A percentile compares a stretch with the other conserved stretches of the same genome.
These are phyloP conservation scores for Phytophthora aleatoria DNA, from an alignment of 352 stramenopile genomes.

Conservation along the genomic window DNA sequence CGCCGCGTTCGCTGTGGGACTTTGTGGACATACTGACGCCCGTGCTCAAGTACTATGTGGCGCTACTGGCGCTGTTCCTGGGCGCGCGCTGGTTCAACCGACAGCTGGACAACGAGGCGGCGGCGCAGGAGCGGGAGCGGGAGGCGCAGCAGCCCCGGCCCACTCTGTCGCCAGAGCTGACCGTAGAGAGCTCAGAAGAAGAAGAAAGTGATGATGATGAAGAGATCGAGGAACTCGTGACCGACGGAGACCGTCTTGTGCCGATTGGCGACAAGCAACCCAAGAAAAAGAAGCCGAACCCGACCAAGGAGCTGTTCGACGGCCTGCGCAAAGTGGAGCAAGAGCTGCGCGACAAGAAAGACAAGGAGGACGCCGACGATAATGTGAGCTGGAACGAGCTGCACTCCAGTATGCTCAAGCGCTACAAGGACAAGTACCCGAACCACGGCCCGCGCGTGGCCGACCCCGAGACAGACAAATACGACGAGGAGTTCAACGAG, in stretches of 20 bases:
- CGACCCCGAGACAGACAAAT: conserved; percentile 58
- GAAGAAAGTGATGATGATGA: conserved; percentile 47
- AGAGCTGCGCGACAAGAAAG: conserved; percentile 64
- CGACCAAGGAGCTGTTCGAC: conserved; percentile 70
- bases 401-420: conserved; percentile 67
- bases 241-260: conserved; percentile 57
- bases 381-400: conserved; percentile 85
- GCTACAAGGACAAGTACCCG: conserved; percentile 84
- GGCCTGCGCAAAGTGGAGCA: conserved; percentile 77
- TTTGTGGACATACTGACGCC: conserved; percentile 56
- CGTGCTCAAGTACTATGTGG: conserved; percentile 81
- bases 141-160: conserved; percentile 39
- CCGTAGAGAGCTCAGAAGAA: conserved; percentile 54
- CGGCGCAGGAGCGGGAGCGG: conserved; percentile 47
- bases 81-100: conserved; percentile 65
- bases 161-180: conserved; percentile 54
- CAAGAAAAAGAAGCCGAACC: conserved; percentile 43
- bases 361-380: conserved; percentile 45
- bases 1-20: conserved; percentile 57
- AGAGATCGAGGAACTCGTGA: conserved; percentile 77
- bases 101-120: conserved; percentile 56
- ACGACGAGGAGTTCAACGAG: conserved; percentile 87
- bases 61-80: conserved; percentile 63
- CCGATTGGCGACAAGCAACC: conserved; percentile 28
- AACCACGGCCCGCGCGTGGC: conserved; percentile 57